Evolutionary conservation across 73 alveolate genomes (phyloP), one percentile per base, ranked within the genome.

Genomic region (Blepharisma japonicum): DNA sequence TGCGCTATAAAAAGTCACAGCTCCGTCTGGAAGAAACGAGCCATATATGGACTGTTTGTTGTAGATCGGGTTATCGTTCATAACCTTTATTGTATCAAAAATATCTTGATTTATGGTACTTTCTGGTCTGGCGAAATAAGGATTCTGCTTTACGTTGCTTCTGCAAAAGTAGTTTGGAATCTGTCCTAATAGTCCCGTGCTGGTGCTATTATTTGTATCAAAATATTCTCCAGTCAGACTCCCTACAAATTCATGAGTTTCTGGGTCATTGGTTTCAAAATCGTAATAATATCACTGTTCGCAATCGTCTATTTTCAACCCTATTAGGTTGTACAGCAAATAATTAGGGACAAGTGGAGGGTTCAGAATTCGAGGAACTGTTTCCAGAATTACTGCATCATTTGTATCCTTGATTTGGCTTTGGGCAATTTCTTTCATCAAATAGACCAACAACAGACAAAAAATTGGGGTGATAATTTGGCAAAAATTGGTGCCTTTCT

Each of bases 1-100:
- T 14, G 67, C 67, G 4, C 27, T 14, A 53, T 53, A 53, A 53
- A 53, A 53, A 38, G 90, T 83, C 18, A 83, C 84, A 23, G 98
- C 98, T 6, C 98, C 99, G 91, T 96, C 99, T n/a, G 99, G 99
- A 4, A 92, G 78, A 89, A 18, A 46, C 76, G 76, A 46, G 81
- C 83, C 81, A 68, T 66, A n/a, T 39, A 84, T 25, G 71, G 84
- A 76, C 81, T 90, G 47, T 71, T 82, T 90, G 51, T 85, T 86
- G 39, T 68, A 74, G 42, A 91, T 87, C 45, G 89, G 89, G 45
- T 84, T 90, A 39, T 81, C 86, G 71, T 89, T 90, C 51, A 96
- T 82, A 45, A 77, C 84, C 78, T 90, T 81, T 18, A 95, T 74
- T 27, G 91, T 80, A 68, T 91, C 90, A 81, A 81, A 94, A 55